Conservation (phyloP, 2,329 filamentous ascomycete species). For the Chlorencoelia australis region DNA sequence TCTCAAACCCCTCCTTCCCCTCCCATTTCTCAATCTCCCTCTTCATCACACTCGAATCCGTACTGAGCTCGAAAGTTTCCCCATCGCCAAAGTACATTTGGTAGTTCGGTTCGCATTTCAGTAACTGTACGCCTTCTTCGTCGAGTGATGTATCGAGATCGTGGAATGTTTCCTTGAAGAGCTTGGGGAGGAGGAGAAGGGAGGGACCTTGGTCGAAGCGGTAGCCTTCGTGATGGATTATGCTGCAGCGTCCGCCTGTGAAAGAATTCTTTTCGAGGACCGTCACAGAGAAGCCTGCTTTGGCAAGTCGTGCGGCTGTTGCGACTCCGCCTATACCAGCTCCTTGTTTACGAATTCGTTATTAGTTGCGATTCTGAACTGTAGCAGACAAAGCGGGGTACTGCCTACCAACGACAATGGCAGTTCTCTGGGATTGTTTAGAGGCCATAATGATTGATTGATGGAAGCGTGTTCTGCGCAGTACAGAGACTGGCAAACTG, state of each 20-base stretch:
- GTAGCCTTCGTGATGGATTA: constrained; percentile 50
- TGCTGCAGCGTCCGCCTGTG: constrained; percentile 60
- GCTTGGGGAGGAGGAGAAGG: constrained; percentile 57
- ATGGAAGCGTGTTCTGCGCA: constrained; percentile 2
- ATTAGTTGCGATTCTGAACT: constrained; percentile 3
- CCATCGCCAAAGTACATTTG: constrained; percentile 64
- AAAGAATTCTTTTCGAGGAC: constrained; percentile 70
- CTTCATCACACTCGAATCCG: constrained; percentile 64
- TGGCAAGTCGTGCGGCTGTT: constrained; percentile 61
- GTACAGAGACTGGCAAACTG: constrained; percentile 9
- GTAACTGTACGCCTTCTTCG: constrained; percentile 53
- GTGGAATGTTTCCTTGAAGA: constrained; percentile 59
- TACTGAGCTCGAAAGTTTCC: constrained; percentile 51
- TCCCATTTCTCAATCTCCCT: constrained; percentile 62
- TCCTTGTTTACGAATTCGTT: constrained; percentile 33
- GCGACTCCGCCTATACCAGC: constrained; percentile 63
- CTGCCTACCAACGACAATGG: constrained; percentile 41
- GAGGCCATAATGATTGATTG: constrained; percentile 15
- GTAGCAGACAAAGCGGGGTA: neutral
- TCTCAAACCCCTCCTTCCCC: constrained; percentile 57
- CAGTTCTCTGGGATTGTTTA: constrained; percentile 33
- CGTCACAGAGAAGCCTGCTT: constrained; percentile 60
- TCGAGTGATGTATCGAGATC: constrained; percentile 59
- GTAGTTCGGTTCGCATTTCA: constrained; percentile 70
- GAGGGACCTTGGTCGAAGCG: constrained; percentile 71